Percentiles rank a stretch among this genome's conserved stretches.
These are phyloP conservation scores for Talaromyces sp. DNA, from an alignment of 2,329 filamentous ascomycete species.

Conservation along the genomic window DNA sequence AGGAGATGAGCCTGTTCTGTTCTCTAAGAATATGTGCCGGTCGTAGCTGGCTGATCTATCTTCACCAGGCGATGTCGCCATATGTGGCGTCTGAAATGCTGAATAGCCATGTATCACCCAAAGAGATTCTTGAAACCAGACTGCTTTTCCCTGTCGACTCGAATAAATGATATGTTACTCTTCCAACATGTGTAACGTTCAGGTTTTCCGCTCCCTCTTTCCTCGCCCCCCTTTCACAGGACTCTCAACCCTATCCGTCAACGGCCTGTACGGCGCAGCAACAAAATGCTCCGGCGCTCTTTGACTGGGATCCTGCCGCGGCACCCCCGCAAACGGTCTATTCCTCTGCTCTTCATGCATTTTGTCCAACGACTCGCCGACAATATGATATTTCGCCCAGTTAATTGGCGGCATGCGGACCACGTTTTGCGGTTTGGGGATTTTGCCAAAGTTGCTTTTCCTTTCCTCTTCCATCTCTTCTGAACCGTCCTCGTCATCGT, in stretches of 20 bases:
- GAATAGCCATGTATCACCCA: background rate
- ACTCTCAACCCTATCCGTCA: conserved; percentile 50
- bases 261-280: conserved; percentile 58
- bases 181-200: conserved; percentile 7
- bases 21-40: background rate
- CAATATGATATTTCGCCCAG: conserved; percentile 91
- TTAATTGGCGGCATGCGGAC: conserved; percentile 86
- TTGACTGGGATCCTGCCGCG: conserved; percentile 31
- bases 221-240: conserved; percentile 29
- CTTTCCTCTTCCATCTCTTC: background rate
- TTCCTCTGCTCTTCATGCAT: conserved; percentile 75
- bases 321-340: conserved; percentile 52
- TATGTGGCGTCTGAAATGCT: background rate
- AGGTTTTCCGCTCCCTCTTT: conserved; percentile 35
- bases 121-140: background rate
- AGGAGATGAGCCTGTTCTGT: background rate
- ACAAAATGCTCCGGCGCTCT: conserved; percentile 51
- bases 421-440: conserved; percentile 76
- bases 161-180: background rate
- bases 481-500: conserved; percentile 22
- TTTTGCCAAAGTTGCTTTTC: conserved; percentile 52
- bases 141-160: too few species aligned
- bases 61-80: background rate
- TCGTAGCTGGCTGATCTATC: background rate
- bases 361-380: conserved; percentile 77